Evolutionary conservation across 345 rosid species (phyloP).

Genomic region (Linum usitatissimum): DNA sequence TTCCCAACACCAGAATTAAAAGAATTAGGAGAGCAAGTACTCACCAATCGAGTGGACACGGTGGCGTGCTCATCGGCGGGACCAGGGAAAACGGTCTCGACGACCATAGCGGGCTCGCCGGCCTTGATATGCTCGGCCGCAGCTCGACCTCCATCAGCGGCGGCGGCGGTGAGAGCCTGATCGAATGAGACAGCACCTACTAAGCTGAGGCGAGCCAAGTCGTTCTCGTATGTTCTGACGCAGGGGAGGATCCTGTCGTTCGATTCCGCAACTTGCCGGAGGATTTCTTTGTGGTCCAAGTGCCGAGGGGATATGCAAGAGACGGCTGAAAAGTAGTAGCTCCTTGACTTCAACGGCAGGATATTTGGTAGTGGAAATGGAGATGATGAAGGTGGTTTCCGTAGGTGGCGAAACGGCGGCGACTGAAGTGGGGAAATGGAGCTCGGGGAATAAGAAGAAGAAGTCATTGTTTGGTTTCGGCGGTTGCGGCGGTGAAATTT

Average conservation of each 20-base stretch:
- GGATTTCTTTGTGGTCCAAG: slow-evolving; percentile 38
- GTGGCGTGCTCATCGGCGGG: slow-evolving; percentile 44
- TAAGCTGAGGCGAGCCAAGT: slow-evolving; percentile 55
- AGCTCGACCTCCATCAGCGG: slow-evolving; percentile 85
- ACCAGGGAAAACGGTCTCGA: slow-evolving; percentile 75
- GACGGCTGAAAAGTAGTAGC: slow-evolving; percentile 13
- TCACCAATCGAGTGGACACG: slow-evolving; percentile 66
- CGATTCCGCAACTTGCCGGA: slow-evolving; percentile 53
- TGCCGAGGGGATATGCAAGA: slow-evolving; percentile 24
- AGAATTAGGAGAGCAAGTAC: slow-evolving; percentile 13
- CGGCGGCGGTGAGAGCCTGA: slow-evolving; percentile 83
- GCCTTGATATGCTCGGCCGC: slow-evolving; percentile 58
- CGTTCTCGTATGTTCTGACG: slow-evolving; percentile 70
- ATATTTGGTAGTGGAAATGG: slow-evolving; percentile 6
- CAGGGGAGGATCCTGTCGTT: slow-evolving; percentile 54
- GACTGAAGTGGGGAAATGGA: not conserved
- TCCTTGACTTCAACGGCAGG: slow-evolving; percentile 9
- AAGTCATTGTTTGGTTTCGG: not conserved
- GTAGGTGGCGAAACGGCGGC: slow-evolving; percentile 5
- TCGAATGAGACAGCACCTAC: slow-evolving; percentile 62
- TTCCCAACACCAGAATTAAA: not conserved
- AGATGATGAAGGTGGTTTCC: not conserved
- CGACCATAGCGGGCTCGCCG: slow-evolving; percentile 60
- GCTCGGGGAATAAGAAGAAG: not conserved
- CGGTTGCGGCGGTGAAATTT: too few relatives aligned